phyloP scores from a whole-genome alignment of 192 early-diverging fungal genomes.

The Funneliformis mosseae region DNA sequence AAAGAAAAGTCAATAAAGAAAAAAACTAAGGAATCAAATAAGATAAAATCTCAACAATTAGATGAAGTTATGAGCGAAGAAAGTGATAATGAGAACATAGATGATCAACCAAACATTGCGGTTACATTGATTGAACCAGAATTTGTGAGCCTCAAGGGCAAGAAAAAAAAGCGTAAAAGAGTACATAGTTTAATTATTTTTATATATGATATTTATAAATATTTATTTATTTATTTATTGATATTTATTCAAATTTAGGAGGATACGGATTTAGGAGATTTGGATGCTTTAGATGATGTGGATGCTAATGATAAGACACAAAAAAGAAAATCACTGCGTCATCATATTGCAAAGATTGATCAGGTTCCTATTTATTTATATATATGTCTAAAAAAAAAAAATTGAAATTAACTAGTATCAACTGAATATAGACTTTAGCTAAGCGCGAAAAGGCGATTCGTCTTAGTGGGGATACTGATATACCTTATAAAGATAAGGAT shows the following conservation, averaged over 20 bases:
- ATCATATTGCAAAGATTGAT: constrained; percentile 69
- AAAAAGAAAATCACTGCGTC: constrained; percentile 59
- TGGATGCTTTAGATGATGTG: constrained; percentile 68
- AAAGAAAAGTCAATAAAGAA: neutral
- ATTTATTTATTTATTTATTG: no score
- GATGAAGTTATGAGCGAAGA: neutral
- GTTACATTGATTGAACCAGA: constrained; percentile 40
- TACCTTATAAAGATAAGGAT: constrained; percentile 73
- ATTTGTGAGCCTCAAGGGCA: constrained; percentile 44
- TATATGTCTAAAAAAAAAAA: neutral
- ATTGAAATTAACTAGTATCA: constrained; percentile 28
- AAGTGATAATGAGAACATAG: neutral
- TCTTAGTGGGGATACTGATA: constrained; percentile 72
- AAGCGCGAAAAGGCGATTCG: constrained; percentile 48
- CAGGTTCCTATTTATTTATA: constrained; percentile 51
- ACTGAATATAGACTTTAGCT: constrained; percentile 39
- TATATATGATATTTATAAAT: neutral
- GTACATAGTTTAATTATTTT: constrained; percentile 33
- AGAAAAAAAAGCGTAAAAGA: constrained; percentile 40
- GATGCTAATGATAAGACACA: constrained; percentile 82
- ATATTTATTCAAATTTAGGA: neutral
- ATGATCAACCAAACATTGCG: neutral
- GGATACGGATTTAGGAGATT: constrained; percentile 75
- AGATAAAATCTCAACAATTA: neutral
- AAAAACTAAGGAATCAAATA: neutral